Percentiles rank a stretch among this genome's conserved stretches.
phyloP scores from a whole-genome alignment of 805 yeast species.

The Metschnikowia chrysomelidarum region DNA sequence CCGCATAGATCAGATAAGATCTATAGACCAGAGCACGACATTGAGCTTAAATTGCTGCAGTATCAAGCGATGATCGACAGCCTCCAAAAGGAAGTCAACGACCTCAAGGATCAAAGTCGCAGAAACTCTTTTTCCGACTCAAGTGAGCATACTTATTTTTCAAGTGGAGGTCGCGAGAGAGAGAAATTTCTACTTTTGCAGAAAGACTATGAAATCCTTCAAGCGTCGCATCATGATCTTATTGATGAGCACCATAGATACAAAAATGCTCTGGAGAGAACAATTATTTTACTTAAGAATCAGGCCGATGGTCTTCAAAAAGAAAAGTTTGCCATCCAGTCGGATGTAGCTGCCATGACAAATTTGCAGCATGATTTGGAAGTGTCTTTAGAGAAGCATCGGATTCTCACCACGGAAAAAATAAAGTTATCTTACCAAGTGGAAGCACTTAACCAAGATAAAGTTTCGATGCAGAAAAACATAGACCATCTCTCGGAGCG shows the following conservation, averaged over 20 bases:
- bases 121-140: constrained; percentile 12
- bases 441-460: constrained; percentile 40
- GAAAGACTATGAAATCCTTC: constrained; percentile 16
- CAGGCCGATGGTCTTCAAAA: constrained; percentile 14
- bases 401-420: constrained; percentile 44
- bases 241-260: constrained; percentile 11
- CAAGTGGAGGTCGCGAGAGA: constrained; percentile 6
- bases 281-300: constrained; percentile 11
- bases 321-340: constrained; percentile 11
- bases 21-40: constrained; percentile 16
- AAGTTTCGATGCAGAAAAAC: constrained; percentile 32
- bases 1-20: constrained; percentile 1
- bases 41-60: constrained; percentile 28
- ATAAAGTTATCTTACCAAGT: constrained; percentile 39
- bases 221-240: constrained; percentile 11
- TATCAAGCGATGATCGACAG: constrained; percentile 31
- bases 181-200: constrained; percentile 15
- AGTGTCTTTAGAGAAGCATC: constrained; percentile 42
- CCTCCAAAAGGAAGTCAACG: constrained; percentile 32
- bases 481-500: constrained; percentile 41
- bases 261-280: constrained; percentile 10
- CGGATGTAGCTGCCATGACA: constrained; percentile 21
- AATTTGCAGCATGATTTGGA: constrained; percentile 39
- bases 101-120: constrained; percentile 21
- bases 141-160: constrained; percentile 4